These are phyloP conservation scores for Amauroascus niger DNA, from an alignment of 2,329 filamentous ascomycete genomes.

Conservation along the genomic window DNA sequence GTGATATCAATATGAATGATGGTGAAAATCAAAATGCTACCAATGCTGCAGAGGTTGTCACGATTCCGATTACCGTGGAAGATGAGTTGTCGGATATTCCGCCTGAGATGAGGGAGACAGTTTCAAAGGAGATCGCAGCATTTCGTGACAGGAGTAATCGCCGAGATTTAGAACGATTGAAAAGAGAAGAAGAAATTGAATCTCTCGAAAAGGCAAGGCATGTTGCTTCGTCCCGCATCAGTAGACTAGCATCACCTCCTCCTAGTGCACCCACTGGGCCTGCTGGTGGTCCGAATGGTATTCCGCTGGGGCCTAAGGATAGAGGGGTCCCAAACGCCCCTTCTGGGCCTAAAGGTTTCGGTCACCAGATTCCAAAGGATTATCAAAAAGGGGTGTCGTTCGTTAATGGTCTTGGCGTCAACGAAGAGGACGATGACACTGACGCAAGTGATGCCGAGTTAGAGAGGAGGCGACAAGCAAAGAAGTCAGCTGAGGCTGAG, in stretches of 20 bases:
- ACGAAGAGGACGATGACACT: slow-evolving; percentile 73
- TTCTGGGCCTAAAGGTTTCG: slow-evolving; percentile 56
- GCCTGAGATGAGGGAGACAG: slow-evolving; percentile 88
- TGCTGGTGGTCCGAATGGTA: slow-evolving; percentile 57
- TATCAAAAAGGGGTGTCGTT: slow-evolving; percentile 73
- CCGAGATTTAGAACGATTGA: slow-evolving; percentile 76
- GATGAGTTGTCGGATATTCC: slow-evolving; percentile 95
- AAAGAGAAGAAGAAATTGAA: slow-evolving; percentile 85
- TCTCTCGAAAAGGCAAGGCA: slow-evolving; percentile 70
- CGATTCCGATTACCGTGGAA: slow-evolving; percentile 75
- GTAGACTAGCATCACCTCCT: slow-evolving; percentile 63
- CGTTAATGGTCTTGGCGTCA: slow-evolving; percentile 64
- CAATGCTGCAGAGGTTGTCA: slow-evolving; percentile 68
- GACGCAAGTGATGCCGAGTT: slow-evolving; percentile 82
- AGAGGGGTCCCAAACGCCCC: slow-evolving; percentile 63
- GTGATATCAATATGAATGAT: slow-evolving; percentile 62
- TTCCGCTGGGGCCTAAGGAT: slow-evolving; percentile 64
- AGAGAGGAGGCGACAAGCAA: slow-evolving; percentile 59
- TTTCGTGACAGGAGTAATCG: slow-evolving; percentile 87
- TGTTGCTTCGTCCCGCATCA: slow-evolving; percentile 49
- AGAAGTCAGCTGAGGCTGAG: slow-evolving; percentile 65
- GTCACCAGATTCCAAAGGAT: slow-evolving; percentile 55
- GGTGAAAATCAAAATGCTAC: slow-evolving; percentile 47
- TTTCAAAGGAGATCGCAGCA: slow-evolving; percentile 84
- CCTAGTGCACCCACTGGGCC: slow-evolving; percentile 52